A percentile compares a stretch with the other conserved stretches of the same genome.
These are phyloP conservation scores for Shiraia sp. DNA, from an alignment of 2,329 filamentous ascomycete species.

Conservation along the genomic window DNA sequence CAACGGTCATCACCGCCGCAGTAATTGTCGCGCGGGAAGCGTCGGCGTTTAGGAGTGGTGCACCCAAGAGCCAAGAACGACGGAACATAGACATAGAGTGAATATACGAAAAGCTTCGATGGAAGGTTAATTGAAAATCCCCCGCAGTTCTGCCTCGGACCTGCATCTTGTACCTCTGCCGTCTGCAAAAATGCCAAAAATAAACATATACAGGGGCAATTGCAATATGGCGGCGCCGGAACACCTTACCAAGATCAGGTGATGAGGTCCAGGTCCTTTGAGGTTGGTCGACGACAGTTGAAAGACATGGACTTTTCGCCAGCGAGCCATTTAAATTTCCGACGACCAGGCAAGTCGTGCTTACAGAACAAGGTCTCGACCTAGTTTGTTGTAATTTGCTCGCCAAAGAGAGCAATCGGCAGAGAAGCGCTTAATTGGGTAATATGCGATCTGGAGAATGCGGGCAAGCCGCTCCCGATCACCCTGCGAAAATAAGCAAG, in stretches of 20 bases:
- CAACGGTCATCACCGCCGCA: slow-evolving; percentile 11
- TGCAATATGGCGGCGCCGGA: slow-evolving; percentile 25
- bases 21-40: slow-evolving; percentile 3
- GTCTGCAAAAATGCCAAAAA: slow-evolving; percentile 27
- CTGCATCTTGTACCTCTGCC: slow-evolving; percentile 13
- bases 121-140: slow-evolving; percentile 26
- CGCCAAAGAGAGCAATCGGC: slow-evolving; percentile 27
- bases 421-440: slow-evolving; percentile 35
- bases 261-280: slow-evolving; percentile 16
- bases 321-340: slow-evolving; percentile 14
- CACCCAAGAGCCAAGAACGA: slow-evolving; percentile 11
- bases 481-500: slow-evolving; percentile 21
- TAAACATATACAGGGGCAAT: slow-evolving; percentile 21
- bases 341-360: slow-evolving; percentile 24
- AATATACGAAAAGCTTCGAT: slow-evolving; percentile 40
- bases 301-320: slow-evolving; percentile 6
- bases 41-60: slow-evolving; percentile 5
- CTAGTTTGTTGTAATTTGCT: slow-evolving; percentile 33
- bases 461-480: slow-evolving; percentile 25
- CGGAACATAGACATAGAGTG: slow-evolving; percentile 26
- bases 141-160: slow-evolving; percentile 21
- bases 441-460: slow-evolving; percentile 30
- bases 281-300: slow-evolving; percentile 3
- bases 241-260: slow-evolving; percentile 30
- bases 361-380: slow-evolving; percentile 43